phyloP scores from a whole-genome alignment of 352 stramenopile species.

The Peronospora destructor region DNA sequence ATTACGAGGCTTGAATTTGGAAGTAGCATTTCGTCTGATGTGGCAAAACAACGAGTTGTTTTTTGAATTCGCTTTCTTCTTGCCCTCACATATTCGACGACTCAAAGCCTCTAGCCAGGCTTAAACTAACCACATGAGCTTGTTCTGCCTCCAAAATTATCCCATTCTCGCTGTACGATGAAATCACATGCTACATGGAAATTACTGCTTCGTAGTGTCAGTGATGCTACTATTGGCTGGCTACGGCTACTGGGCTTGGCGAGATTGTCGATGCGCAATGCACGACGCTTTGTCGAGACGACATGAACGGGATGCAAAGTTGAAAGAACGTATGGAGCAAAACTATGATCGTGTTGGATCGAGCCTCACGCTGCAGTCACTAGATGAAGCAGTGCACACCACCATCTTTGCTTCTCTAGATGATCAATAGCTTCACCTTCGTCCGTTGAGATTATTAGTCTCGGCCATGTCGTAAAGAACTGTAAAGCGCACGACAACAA shows the following conservation, averaged over 20 bases:
- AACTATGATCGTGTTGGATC: slow-evolving; percentile 21
- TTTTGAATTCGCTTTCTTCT: too few species aligned
- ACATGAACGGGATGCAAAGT: slow-evolving; percentile 28
- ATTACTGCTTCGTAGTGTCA: slow-evolving; percentile 29
- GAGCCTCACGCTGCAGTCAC: slow-evolving; percentile 12
- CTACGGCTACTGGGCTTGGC: slow-evolving; percentile 26
- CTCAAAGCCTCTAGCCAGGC: too few species aligned
- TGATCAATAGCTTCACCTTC: background rate
- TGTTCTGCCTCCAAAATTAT: too few species aligned
- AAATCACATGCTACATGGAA: too few species aligned
- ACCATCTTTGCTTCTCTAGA: background rate
- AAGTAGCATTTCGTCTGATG: too few species aligned
- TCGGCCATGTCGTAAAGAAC: too few species aligned
- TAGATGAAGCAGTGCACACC: slow-evolving; percentile 5
- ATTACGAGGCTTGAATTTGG: slow-evolving; percentile 65
- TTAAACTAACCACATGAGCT: too few species aligned
- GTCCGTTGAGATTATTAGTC: background rate
- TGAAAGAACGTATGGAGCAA: slow-evolving; percentile 13
- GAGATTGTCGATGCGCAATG: slow-evolving; percentile 22
- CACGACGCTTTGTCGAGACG: slow-evolving; percentile 23
- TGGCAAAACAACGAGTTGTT: too few species aligned
- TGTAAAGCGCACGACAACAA: too few species aligned
- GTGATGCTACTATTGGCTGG: slow-evolving; percentile 23
- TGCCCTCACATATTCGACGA: too few species aligned
- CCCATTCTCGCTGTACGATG: too few species aligned